Percentiles rank a stretch among this genome's conserved stretches.
Evolutionary conservation across 208 protist species (phyloP).

Genomic region (Strigomonas galati): DNA sequence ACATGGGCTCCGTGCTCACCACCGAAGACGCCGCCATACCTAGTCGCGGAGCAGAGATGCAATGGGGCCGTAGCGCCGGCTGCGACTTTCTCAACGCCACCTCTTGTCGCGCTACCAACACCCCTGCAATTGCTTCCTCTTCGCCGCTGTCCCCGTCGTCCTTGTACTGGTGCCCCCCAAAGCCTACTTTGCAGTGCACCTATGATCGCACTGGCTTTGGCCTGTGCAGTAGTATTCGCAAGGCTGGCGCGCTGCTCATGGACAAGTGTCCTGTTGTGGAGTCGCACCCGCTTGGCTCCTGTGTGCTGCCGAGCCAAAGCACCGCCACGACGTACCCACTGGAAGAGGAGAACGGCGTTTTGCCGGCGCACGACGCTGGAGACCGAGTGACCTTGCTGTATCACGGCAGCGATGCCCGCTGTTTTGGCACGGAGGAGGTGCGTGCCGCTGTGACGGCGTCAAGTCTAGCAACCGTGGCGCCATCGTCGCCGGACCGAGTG

Average conservation of each 20-base stretch:
- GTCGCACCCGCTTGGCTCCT: slow-evolving; percentile 21
- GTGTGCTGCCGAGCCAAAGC: slow-evolving; percentile 19
- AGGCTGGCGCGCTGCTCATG: slow-evolving; percentile 24
- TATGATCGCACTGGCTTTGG: slow-evolving; percentile 2
- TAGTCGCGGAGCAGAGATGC: slow-evolving; percentile 6
- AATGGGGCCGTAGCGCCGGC: slow-evolving; percentile 42
- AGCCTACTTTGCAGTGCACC: slow-evolving; percentile 15
- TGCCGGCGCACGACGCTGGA: slow-evolving; percentile 1
- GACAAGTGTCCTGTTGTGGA: slow-evolving; percentile 52
- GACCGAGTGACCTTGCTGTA: slow-evolving; percentile 22
- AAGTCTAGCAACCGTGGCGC: neutral
- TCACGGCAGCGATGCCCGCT: slow-evolving; percentile 40
- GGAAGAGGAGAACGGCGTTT: slow-evolving; percentile 1
- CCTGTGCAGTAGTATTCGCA: neutral
- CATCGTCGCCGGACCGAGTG: neutral
- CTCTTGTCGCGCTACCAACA: neutral
- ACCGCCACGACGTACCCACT: slow-evolving; percentile 7
- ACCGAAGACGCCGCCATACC: neutral
- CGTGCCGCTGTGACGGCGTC: neutral
- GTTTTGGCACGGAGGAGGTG: slow-evolving; percentile 20
- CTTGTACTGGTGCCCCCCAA: slow-evolving; percentile 19
- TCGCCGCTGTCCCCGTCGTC: neutral
- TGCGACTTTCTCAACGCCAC: slow-evolving; percentile 29
- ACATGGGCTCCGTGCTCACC: slow-evolving; percentile 11
- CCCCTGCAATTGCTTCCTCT: too few relatives aligned